Base-by-base conservation (phyloP, 2,329 filamentous ascomycete species). In the Massarina eburnea region DNA sequence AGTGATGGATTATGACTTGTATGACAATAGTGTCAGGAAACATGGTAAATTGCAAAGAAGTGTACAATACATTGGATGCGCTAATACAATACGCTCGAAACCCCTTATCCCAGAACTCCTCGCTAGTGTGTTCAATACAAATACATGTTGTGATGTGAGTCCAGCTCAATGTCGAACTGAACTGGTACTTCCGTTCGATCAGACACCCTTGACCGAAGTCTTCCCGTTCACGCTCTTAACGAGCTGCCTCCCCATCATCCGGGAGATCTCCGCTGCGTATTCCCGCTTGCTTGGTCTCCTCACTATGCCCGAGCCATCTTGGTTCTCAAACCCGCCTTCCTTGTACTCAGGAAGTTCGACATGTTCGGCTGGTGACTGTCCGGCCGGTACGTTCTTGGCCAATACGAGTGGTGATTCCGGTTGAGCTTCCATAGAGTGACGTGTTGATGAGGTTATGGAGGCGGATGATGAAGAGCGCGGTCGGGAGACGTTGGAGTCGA, bases 201-300 rank as follows among this genome's bases (percentile, higher is more conserved):
- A 30, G 12, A 14, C 12, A 14, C 27, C n/a, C 12, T 30, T 14
- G 9, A 14, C 12, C n/a, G 27, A 30, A 5, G 27, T 22, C 21
- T 41, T 32, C 8, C 43, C 30, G 30, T 50, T 62, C 39, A 64
- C 20, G 1, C 56, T 58, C 36, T 32, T 46, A 1, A 59, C 55
- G 12, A 64, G 39, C 46, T 64, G 61, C 17, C 45, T 46, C 10
- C 58, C 58, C 61, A 64, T 63, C 43, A 59, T 54, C 41, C 58
- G 54, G 22, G 58, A 58, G 2, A 64, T 43, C 48, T 63, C 57
- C 39, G 58, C 59, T 3, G 61, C 55, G 22, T 64, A 64, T 24
- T 63, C 60, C 12, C 41, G 43, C 44, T 54, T 57, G 5, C 56
- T 43, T 57, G 62, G 3, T 14, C 12, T 63, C 24, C 35, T 54